These are phyloP conservation scores for Mycosphaerelloides madeirae DNA, from an alignment of 2,329 filamentous ascomycete species.

Conservation along the genomic window DNA sequence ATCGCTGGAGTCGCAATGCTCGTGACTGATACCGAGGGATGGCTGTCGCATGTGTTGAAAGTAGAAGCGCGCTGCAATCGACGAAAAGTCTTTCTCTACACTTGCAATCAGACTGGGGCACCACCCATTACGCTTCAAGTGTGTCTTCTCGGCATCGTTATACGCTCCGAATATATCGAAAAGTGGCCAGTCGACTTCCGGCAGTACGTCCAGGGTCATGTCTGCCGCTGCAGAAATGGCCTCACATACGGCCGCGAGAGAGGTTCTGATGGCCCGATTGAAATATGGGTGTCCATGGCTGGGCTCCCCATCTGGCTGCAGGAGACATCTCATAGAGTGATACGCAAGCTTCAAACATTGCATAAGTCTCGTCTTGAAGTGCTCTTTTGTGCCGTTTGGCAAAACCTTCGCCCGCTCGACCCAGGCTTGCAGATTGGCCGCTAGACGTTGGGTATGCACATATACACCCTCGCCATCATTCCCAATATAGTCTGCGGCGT, in stretches of 20 bases:
- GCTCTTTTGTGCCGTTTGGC: too few species aligned
- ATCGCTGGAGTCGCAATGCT: background rate
- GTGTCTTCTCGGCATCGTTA: background rate
- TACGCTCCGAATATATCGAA: background rate
- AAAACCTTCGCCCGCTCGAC: background rate
- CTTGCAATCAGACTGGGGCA: background rate
- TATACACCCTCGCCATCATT: background rate
- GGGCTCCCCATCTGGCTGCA: background rate
- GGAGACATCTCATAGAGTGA: too few species aligned
- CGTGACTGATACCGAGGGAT: background rate
- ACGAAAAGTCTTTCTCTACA: constrained; percentile 1
- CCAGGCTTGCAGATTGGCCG: background rate
- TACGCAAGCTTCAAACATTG: too few species aligned
- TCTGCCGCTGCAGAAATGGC: background rate
- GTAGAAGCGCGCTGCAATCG: background rate
- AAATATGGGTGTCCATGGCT: background rate
- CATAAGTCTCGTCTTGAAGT: too few species aligned
- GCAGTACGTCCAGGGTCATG: background rate
- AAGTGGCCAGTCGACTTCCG: background rate
- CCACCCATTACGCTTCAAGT: background rate
- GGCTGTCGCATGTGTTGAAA: background rate
- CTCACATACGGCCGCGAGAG: background rate
- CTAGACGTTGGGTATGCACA: background rate
- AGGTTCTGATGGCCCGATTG: background rate
- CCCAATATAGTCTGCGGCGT: background rate